phyloP scores from a whole-genome alignment of 2,329 filamentous ascomycete genomes.

The Sporothrix dimorphospora region DNA sequence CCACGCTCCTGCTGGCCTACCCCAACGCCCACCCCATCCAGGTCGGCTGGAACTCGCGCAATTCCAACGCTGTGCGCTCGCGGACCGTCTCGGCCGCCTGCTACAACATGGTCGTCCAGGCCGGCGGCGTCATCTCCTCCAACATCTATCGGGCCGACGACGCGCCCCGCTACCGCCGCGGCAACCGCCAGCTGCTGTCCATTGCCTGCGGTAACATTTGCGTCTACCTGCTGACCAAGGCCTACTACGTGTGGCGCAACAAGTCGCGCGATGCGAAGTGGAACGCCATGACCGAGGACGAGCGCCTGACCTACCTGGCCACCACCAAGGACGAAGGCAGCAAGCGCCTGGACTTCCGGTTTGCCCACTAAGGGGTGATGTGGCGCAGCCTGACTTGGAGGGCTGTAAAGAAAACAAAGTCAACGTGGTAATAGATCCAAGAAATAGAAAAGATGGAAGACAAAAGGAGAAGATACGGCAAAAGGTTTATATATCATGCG shows the following conservation, averaged over 20 bases:
- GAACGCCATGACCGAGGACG: conserved; percentile 40
- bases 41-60: conserved; percentile 55
- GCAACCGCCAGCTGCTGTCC: conserved; percentile 58
- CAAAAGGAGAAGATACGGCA: background rate
- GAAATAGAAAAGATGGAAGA: background rate
- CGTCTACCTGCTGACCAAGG: conserved; percentile 39
- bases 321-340: conserved; percentile 42
- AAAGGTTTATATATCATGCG: background rate
- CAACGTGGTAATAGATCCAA: too few relatives aligned
- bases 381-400: too few relatives aligned
- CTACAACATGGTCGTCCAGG: conserved; percentile 62
- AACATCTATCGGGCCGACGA: conserved; percentile 48
- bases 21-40: conserved; percentile 52
- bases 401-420: too few relatives aligned
- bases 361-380: conserved; percentile 36
- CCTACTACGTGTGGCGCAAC: conserved; percentile 44
- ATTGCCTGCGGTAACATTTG: conserved; percentile 45
- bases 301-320: conserved; percentile 39
- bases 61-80: conserved; percentile 64
- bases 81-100: conserved; percentile 64
- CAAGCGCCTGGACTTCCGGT: conserved; percentile 43
- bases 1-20: conserved; percentile 47
- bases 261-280: conserved; percentile 37
- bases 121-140: conserved; percentile 46
- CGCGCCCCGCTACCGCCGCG: conserved; percentile 54